phyloP scores from a whole-genome alignment of 768 basidiomycete species.

The Gloeostereum incarnatum region DNA sequence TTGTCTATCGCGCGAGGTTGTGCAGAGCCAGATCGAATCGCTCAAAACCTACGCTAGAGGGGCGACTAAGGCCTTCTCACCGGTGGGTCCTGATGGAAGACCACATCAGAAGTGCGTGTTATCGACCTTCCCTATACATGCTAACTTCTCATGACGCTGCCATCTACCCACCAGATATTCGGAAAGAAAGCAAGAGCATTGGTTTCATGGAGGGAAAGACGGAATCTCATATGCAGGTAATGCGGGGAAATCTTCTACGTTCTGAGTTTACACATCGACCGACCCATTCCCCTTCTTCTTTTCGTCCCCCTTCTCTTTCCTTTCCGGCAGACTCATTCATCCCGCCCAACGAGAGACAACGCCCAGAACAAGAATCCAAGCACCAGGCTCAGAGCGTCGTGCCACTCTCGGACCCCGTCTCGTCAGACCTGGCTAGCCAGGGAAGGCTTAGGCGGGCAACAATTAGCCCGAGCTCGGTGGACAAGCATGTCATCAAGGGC shows the following conservation, averaged over 20 bases:
- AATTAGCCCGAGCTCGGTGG: slow-evolving; percentile 25
- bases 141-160: not conserved
- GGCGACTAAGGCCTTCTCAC: slow-evolving; percentile 38
- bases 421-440: slow-evolving; percentile 25
- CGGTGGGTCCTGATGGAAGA: slow-evolving; percentile 46
- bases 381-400: not conserved
- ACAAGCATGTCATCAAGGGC: slow-evolving; percentile 42
- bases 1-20: slow-evolving; percentile 42
- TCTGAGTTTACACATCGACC: too few species aligned
- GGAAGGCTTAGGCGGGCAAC: slow-evolving; percentile 30
- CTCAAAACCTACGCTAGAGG: slow-evolving; percentile 37
- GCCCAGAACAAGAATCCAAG: too few species aligned
- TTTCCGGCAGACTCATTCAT: too few species aligned
- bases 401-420: slow-evolving; percentile 26
- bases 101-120: slow-evolving; percentile 50
- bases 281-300: too few species aligned
- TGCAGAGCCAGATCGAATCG: slow-evolving; percentile 40
- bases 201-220: slow-evolving; percentile 51
- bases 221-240: slow-evolving; percentile 48
- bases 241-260: too few species aligned
- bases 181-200: slow-evolving; percentile 46
- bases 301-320: too few species aligned
- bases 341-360: too few species aligned
- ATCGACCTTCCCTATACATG: slow-evolving; percentile 1
- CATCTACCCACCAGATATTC: slow-evolving; percentile 35